Evolutionary conservation across 2,329 filamentous ascomycete species (phyloP), one percentile per base, ranked within the genome.

Genomic region (Fusarium newnesense): DNA sequence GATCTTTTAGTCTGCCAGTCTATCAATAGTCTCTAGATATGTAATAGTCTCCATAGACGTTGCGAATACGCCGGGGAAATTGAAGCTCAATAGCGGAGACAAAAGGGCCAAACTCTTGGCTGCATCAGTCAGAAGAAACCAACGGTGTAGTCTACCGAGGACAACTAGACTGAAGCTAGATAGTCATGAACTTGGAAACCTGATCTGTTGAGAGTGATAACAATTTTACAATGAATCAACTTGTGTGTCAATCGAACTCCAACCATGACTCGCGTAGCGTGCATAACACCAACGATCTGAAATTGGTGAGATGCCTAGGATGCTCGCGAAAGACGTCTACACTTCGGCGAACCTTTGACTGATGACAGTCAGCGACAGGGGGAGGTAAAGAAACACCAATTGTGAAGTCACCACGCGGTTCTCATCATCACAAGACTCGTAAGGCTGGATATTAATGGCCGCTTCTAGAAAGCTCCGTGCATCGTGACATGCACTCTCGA

Each of bases 381-480:
- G n/a, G 10, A 39, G 19, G 15, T n/a, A 12, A 28, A 54, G 34
- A 10, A 42, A n/a, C 26, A 54, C 36, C 12, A 21, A 52, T 15
- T 32, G 32, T 37, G 18, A 52, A 52, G 24, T 19, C 56, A 12
- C 28, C n/a, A 18, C 11, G 28, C 36, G 50, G 50, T 46, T 26
- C 37, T 28, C 28, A 28, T 49, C 39, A 39, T 30, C 34, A 67
- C 36, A 42, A 32, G 39, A 69, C 49, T 32, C 26, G 21, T 69
- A 69, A 69, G 67, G 67, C 67, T 59, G 65, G 65, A 44, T n/a
- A 28, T 52, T 26, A 37, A 47, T 42, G 46, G 36, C 43, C 21
- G 18, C 9, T 26, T 30, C 32, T 13, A 37, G 12, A 32, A 60
- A 34, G 37, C 53, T 37, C 54, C 42, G 32, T 52, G 57, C 37